Conservation (phyloP, 2,329 filamentous ascomycete species). For the Fonsecaea monophora region DNA sequence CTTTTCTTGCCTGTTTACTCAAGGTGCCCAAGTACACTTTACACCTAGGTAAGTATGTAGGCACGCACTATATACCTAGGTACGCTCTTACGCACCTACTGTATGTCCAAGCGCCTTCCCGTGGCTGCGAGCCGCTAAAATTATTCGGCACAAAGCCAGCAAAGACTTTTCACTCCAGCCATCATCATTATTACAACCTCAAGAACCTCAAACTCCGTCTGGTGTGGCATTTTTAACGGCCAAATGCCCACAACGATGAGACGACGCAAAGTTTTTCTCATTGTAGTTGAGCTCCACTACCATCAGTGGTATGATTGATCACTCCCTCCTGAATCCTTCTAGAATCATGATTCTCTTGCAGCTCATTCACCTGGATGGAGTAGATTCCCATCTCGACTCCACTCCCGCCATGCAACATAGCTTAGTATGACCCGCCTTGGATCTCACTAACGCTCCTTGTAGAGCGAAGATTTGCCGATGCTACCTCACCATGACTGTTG, state of each 20-base stretch:
- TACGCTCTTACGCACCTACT: too few species aligned
- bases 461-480: slow-evolving; percentile 10
- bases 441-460: slow-evolving; percentile 11
- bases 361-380: not conserved
- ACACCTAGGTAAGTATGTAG: too few species aligned
- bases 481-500: slow-evolving; percentile 5
- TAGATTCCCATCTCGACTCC: not conserved
- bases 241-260: not conserved
- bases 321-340: slow-evolving; percentile 10
- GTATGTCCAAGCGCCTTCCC: too few species aligned
- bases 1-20: too few species aligned
- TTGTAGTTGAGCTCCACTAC: not conserved
- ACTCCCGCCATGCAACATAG: not conserved
- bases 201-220: not conserved
- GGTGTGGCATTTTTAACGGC: not conserved
- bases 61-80: not conserved
- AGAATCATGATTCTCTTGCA: slow-evolving; percentile 4
- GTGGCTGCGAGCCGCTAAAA: not conserved
- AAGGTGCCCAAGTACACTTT: too few species aligned
- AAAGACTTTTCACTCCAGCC: not conserved
- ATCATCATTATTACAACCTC: not conserved
- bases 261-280: not conserved
- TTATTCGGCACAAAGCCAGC: not conserved
- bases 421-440: not conserved
- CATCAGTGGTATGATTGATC: slow-evolving; percentile 1